Conservation (phyloP, 331 rosid genomes). For the Malus hybrid region DNA sequence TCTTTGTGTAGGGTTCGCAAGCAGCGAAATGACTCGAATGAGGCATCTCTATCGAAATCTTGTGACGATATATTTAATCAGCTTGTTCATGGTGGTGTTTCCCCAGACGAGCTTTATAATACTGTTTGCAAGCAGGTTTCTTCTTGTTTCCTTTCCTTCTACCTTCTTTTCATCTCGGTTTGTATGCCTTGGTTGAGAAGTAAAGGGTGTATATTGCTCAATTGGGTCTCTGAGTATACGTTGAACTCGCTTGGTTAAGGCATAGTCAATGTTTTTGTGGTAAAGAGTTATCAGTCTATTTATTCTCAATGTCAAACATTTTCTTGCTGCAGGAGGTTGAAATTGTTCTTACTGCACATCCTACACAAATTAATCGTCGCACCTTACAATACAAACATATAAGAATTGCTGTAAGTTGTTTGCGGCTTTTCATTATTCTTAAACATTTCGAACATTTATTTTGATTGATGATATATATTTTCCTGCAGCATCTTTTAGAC, state of each 20-base stretch:
- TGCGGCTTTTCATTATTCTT: conserved; percentile 7
- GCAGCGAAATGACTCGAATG: conserved; percentile 45
- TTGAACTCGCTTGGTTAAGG: not conserved
- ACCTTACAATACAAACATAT: conserved; percentile 85
- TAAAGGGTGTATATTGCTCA: not conserved
- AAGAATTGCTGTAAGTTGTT: conserved; percentile 65
- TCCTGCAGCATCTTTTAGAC: conserved; percentile 73
- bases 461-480: conserved; percentile 7
- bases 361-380: conserved; percentile 94
- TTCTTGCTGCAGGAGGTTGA: conserved; percentile 63
- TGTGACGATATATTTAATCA: conserved; percentile 78
- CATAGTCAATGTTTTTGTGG: not conserved
- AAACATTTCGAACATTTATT: conserved; percentile 10
- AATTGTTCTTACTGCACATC: conserved; percentile 97
- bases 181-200: not conserved
- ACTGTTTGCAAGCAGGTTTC: conserved; percentile 89
- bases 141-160: conserved; percentile 13
- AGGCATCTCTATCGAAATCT: conserved; percentile 56
- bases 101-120: conserved; percentile 67
- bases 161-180: not conserved
- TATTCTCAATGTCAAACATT: not conserved
- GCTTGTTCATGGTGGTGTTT: conserved; percentile 72
- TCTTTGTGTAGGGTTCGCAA: conserved; percentile 64
- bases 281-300: not conserved
- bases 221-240: not conserved